Percentiles rank a stretch among this genome's conserved stretches.
Evolutionary conservation across 192 early-diverging fungal genomes (phyloP).

Genomic region (Allomyces arbusculus): DNA sequence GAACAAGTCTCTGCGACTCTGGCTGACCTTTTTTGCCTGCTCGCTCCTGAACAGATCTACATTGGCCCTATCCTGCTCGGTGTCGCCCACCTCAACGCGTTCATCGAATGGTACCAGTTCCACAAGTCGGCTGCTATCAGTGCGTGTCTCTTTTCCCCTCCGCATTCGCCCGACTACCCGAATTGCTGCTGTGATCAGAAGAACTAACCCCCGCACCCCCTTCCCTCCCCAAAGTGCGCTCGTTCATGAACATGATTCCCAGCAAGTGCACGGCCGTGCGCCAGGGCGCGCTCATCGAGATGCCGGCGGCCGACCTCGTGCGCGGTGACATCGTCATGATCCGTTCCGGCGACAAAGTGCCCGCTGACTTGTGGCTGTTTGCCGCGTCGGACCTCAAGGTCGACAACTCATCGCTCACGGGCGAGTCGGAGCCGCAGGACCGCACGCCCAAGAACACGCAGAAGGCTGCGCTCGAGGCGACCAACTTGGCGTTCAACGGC

Average conservation of each 20-base stretch:
- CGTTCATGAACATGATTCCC: conserved; percentile 81
- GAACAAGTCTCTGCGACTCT: background rate
- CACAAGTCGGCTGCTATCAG: conserved; percentile 80
- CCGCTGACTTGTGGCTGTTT: conserved; percentile 74
- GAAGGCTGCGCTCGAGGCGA: conserved; percentile 74
- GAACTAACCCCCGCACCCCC: no score
- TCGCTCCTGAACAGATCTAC: conserved; percentile 34
- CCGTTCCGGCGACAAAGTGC: conserved; percentile 82
- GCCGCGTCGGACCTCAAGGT: conserved; percentile 72
- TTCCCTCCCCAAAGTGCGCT: conserved; percentile 9
- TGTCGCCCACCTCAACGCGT: conserved; percentile 76
- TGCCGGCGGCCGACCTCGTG: conserved; percentile 54
- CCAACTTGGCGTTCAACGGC: conserved; percentile 78
- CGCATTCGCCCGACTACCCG: no score
- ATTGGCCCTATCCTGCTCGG: conserved; percentile 71
- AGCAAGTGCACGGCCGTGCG: conserved; percentile 60
- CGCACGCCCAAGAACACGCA: conserved; percentile 38
- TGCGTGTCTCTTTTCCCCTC: conserved; percentile 12
- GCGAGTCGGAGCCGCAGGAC: conserved; percentile 87
- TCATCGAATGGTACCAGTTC: conserved; percentile 79
- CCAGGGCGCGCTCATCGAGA: conserved; percentile 43
- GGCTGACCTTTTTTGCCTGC: background rate
- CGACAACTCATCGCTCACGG: conserved; percentile 90
- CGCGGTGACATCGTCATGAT: conserved; percentile 73
- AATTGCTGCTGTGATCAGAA: no score